These are phyloP conservation scores for Saccharomycopsis olivae DNA, from an alignment of 805 yeast species.

Conservation along the genomic window DNA sequence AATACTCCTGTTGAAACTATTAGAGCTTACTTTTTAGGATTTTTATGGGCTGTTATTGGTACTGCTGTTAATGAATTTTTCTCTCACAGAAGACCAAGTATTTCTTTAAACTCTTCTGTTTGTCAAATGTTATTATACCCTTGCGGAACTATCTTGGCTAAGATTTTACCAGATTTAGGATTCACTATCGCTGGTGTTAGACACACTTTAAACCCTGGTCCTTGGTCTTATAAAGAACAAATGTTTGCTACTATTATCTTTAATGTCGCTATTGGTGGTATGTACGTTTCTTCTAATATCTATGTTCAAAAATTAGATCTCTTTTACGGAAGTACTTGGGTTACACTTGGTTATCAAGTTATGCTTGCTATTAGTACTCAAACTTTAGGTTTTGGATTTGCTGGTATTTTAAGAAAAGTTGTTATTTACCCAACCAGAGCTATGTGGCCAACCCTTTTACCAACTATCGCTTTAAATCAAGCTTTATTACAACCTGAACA, in stretches of 20 bases:
- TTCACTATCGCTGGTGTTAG: conserved; percentile 30
- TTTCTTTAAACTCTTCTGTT: conserved; percentile 33
- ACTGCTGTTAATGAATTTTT: conserved; percentile 48
- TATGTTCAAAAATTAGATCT: conserved; percentile 23
- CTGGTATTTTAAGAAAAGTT: conserved; percentile 51
- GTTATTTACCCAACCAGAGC: conserved; percentile 41
- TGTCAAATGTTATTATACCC: conserved; percentile 38
- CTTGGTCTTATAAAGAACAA: conserved; percentile 56
- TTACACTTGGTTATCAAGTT: conserved; percentile 40
- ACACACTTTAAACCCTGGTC: conserved; percentile 46
- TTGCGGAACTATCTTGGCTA: conserved; percentile 33
- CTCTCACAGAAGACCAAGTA: conserved; percentile 42
- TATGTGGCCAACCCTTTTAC: conserved; percentile 44
- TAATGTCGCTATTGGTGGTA: conserved; percentile 26
- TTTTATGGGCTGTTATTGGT: conserved; percentile 41
- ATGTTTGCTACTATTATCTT: conserved; percentile 45
- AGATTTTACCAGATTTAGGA: conserved; percentile 35
- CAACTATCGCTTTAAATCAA: conserved; percentile 37
- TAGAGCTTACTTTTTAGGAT: conserved; percentile 29
- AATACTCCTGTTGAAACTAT: conserved; percentile 39
- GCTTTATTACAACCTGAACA: conserved; percentile 32
- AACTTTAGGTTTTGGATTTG: conserved; percentile 57
- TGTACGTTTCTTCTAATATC: conserved; percentile 31
- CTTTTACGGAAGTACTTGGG: conserved; percentile 25
- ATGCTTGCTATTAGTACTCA: conserved; percentile 44